Evolutionary conservation across 2,329 filamentous ascomycete genomes (phyloP), one percentile per base, ranked within the genome.

Genomic region (Xylaria sp.): DNA sequence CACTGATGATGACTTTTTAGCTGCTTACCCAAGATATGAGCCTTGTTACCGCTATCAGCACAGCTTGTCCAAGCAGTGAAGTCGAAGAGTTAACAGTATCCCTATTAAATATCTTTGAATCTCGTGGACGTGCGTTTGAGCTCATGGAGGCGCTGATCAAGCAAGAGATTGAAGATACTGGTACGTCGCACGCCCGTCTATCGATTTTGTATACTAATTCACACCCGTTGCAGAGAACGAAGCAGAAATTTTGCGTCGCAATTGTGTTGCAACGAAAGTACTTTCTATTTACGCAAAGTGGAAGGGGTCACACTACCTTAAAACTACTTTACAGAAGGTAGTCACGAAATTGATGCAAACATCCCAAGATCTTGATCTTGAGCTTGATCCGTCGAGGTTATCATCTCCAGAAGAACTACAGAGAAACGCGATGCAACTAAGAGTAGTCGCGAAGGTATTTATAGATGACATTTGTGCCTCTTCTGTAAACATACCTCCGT

Each of bases 221-320:
- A 58, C 26, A 10, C 60, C 2, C 1, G 28, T 42, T 54, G 46
- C 65, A 85, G 90, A 92, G 76, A 91, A 89, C 63, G 90, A 92
- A 74, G 85, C 89, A 1, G 90, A 92, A 73, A 83, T 92, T 26
- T 79, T 92, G 11, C 85, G 90, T n/a, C 83, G 89, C 59, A 90
- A 90, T 38, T 91, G 89, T 72, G 89, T 92, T 1, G 88, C 89
- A n/a, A 92, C 90, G 1, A 92, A 92, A 76, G 90, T 92, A 85
- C 83, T 92, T 2, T 91, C 90, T 0, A 84, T 91, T 7, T 92
- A 91, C 73, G 89, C 89, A 5, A 92, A 90, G 74, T 92, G 90
- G 90, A 92, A 91, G 79, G 90, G 90, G 13, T 81, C 85, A 17
- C 78, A 83, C 4, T 92, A 92, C 74, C 83, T 92, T 42, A 88